phyloP scores from a whole-genome alignment of 495 filamentous ascomycete species.

The Ramalina intermedia region DNA sequence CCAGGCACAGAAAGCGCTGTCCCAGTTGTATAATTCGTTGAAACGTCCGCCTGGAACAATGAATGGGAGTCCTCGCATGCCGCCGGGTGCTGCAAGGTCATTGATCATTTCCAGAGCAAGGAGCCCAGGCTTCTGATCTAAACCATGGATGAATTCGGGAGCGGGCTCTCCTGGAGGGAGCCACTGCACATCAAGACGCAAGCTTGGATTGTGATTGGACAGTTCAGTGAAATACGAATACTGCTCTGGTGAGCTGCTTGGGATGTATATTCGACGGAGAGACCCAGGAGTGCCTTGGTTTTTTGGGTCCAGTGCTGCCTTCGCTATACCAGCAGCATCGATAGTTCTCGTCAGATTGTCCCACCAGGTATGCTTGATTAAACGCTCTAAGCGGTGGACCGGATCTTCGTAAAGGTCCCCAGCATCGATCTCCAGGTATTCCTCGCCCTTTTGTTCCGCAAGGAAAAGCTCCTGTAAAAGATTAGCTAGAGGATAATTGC shows the following conservation, averaged over 20 bases:
- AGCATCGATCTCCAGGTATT: constrained; percentile 76
- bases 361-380: constrained; percentile 87
- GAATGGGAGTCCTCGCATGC: constrained; percentile 71
- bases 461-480: constrained; percentile 85
- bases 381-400: constrained; percentile 64
- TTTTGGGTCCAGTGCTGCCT: constrained; percentile 76
- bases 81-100: constrained; percentile 46
- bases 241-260: constrained; percentile 70
- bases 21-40: constrained; percentile 96
- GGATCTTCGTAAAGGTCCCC: constrained; percentile 84
- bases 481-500: constrained; percentile 92
- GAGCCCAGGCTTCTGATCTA: constrained; percentile 77
- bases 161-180: constrained; percentile 56
- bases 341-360: constrained; percentile 72
- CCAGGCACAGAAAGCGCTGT: constrained; percentile 91
- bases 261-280: constrained; percentile 82
- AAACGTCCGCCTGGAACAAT: constrained; percentile 93
- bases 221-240: constrained; percentile 73
- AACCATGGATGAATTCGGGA: constrained; percentile 52
- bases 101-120: constrained; percentile 79
- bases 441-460: constrained; percentile 71
- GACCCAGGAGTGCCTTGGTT: constrained; percentile 73
- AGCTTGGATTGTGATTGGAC: constrained; percentile 57
- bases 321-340: constrained; percentile 73
- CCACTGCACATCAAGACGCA: constrained; percentile 72